These are phyloP conservation scores for Sungouiella thailandica DNA, from an alignment of 805 yeast species.

Conservation along the genomic window DNA sequence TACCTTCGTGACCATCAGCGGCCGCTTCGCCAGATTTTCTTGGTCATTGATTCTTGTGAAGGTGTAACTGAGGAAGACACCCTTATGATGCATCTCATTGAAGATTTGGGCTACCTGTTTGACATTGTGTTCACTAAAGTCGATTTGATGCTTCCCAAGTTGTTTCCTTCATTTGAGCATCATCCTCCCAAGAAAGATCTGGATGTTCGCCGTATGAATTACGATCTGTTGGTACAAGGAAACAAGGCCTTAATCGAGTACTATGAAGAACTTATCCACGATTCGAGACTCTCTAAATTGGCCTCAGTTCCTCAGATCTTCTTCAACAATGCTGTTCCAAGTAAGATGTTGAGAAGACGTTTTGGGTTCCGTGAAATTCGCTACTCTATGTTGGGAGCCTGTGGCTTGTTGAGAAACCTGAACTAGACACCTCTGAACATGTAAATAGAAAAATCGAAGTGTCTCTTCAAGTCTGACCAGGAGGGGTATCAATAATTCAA, in stretches of 20 bases:
- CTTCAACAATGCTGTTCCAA: conserved; percentile 49
- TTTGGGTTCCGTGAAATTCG: conserved; percentile 55
- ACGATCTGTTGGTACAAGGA: conserved; percentile 13
- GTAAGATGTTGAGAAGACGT: conserved; percentile 30
- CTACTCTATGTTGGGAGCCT: conserved; percentile 45
- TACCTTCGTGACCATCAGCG: conserved; percentile 55
- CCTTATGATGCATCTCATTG: conserved; percentile 45
- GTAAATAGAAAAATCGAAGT: too few relatives aligned
- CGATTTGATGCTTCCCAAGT: conserved; percentile 44
- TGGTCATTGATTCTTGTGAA: conserved; percentile 55
- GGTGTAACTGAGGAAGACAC: conserved; percentile 60
- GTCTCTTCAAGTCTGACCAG: too few relatives aligned
- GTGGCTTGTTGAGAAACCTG: conserved; percentile 32
- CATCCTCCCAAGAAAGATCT: conserved; percentile 6
- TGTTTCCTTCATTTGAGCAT: conserved; percentile 15
- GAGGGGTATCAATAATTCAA: too few relatives aligned
- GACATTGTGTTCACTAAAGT: conserved; percentile 75
- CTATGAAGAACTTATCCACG: conserved; percentile 32
- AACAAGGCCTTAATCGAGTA: conserved; percentile 24
- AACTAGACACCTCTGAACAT: background rate
- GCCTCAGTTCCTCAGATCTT: conserved; percentile 39
- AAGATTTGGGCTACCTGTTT: conserved; percentile 56
- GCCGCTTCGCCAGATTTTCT: conserved; percentile 51
- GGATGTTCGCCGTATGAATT: conserved; percentile 3
- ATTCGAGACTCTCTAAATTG: conserved; percentile 29